Evolutionary conservation across 768 basidiomycete species (phyloP), one percentile per base, ranked within the genome.

Genomic region (Mycena crocata): DNA sequence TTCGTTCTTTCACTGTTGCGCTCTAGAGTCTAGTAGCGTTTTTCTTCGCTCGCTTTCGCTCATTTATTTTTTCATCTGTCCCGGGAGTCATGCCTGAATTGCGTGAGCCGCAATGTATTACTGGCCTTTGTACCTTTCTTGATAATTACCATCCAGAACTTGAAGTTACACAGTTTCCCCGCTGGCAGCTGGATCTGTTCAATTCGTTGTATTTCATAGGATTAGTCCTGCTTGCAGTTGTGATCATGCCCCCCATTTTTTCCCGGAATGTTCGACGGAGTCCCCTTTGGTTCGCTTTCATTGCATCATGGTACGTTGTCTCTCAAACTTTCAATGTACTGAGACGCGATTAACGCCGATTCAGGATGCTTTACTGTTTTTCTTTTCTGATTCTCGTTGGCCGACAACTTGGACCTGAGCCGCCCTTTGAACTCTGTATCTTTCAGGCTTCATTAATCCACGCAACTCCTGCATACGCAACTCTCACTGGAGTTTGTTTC

Each of bases 401-500:
- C 6, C 50, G 62, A 13, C 76, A 76, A 50, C 56, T 52, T 40
- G 72, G 73, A 23, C 67, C 64, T 15, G 60, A 71, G 30, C 75
- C 73, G 19, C 70, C 71, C 7, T 71, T 66, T 46, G 73, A 70
- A 19, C 23, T 73, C 8, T 77, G 76, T 42, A 19, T 76, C n/a
- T 57, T 72, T 10, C 75, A 78, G 50, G 73, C 74, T 19, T 56
- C 66, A 13, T 57, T 77, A n/a, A 72, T 78, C 15, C 75, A 78
- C 42, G 69, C 76, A n/a, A 48, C 62, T 0, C 75, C 76, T 6
- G 46, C 69, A 28, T 62, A 66, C 45, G 66, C 57, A 17, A 64
- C 61, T 35, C 21, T 62, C 17, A 35, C 62, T 21, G 66, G 69
- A 45, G 60, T 64, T 24, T 58, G 62, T 45, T 70, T 70, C 62